phyloP scores from a whole-genome alignment of 331 rosid genomes.

The Cucumis variabilis region DNA sequence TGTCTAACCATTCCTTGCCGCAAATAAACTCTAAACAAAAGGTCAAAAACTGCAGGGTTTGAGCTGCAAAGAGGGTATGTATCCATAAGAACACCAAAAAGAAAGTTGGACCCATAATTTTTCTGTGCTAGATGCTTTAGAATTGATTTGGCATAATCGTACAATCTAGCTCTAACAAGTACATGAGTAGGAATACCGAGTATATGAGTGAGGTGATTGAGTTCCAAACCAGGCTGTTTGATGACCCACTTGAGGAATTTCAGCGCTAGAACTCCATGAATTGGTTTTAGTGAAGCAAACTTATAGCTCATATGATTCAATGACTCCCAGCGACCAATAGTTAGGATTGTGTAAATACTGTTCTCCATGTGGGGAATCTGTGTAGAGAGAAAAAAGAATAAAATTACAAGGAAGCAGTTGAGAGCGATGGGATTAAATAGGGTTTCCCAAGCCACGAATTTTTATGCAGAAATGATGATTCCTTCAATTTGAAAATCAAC shows the following conservation, averaged over 20 bases:
- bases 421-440: background rate
- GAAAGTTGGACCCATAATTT: constrained; percentile 52
- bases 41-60: constrained; percentile 82
- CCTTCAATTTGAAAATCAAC: background rate
- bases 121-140: constrained; percentile 52
- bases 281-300: constrained; percentile 71
- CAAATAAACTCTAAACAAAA: constrained; percentile 69
- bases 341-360: constrained; percentile 70
- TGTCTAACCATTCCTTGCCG: constrained; percentile 57
- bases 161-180: constrained; percentile 82
- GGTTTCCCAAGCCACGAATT: background rate
- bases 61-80: constrained; percentile 77
- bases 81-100: constrained; percentile 68
- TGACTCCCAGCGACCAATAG: constrained; percentile 81
- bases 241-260: constrained; percentile 77
- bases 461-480: background rate
- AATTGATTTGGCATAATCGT: constrained; percentile 62
- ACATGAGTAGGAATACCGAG: constrained; percentile 66
- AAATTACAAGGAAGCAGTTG: background rate
- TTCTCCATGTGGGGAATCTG: constrained; percentile 55
- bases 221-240: constrained; percentile 70
- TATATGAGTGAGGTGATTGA: constrained; percentile 60
- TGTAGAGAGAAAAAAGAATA: background rate
- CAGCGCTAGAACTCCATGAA: constrained; percentile 76
- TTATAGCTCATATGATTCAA: constrained; percentile 74